A percentile compares a stretch with the other conserved stretches of the same genome.
Conservation (phyloP, 371 early-diverging fungal genomes). For the Mortierella sp. region DNA sequence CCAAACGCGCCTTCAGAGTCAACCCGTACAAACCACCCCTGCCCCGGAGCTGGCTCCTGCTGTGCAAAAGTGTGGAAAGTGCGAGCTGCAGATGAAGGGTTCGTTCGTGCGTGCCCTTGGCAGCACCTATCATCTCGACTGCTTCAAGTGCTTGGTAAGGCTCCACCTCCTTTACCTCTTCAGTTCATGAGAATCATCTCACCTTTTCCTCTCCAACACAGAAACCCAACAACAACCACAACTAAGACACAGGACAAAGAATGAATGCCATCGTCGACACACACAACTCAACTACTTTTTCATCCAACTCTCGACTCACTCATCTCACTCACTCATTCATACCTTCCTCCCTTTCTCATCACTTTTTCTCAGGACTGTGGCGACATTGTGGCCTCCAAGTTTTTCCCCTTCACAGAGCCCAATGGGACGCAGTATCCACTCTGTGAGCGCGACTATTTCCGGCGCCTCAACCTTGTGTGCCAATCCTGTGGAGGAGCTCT, state of each 20-base stretch:
- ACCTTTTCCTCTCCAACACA: neutral
- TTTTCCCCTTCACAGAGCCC: constrained; percentile 82
- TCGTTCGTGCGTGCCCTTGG: constrained; percentile 93
- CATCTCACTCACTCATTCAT: neutral
- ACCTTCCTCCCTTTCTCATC: constrained; percentile 6
- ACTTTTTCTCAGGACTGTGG: constrained; percentile 79
- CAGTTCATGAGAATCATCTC: neutral
- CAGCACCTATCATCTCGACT: constrained; percentile 91
- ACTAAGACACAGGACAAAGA: neutral
- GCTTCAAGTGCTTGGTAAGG: constrained; percentile 93
- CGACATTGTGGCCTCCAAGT: constrained; percentile 88
- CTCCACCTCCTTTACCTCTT: neutral
- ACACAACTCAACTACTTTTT: neutral
- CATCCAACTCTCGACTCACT: neutral
- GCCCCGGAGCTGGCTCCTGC: constrained; percentile 50
- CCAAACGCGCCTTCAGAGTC: constrained; percentile 41
- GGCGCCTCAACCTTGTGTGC: constrained; percentile 89
- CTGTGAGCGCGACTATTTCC: constrained; percentile 94
- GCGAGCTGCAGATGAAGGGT: constrained; percentile 70
- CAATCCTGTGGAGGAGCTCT: constrained; percentile 92
- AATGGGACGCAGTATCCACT: constrained; percentile 77
- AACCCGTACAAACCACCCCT: constrained; percentile 43
- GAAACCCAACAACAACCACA: neutral
- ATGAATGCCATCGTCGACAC: neutral
- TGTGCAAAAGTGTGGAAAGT: constrained; percentile 62